phyloP scores from a whole-genome alignment of 345 rosid species.

The Hevea brasiliensis region DNA sequence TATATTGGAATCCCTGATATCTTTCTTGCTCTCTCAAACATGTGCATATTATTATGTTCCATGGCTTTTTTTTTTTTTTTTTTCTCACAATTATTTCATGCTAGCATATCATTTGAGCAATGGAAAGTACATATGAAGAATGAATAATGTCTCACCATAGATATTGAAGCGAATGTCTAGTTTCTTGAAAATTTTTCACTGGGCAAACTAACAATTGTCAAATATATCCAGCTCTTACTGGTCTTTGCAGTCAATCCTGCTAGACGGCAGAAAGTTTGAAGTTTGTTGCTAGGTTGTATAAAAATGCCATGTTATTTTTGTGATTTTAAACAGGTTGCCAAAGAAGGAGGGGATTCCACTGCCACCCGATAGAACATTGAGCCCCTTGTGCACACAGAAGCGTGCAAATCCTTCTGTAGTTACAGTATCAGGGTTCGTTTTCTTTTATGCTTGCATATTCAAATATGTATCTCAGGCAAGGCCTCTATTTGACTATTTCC shows the following conservation, averaged over 20 bases:
- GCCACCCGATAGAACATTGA: conserved; percentile 66
- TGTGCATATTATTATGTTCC: neutral
- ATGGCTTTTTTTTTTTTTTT: neutral
- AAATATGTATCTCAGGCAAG: conserved; percentile 87
- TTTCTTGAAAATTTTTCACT: neutral
- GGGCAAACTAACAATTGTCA: neutral
- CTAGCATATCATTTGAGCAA: neutral
- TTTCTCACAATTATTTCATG: neutral
- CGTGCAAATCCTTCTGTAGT: conserved; percentile 95
- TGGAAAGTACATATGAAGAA: neutral
- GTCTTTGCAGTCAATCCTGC: no score
- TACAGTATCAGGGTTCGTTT: conserved; percentile 90
- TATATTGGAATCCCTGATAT: neutral
- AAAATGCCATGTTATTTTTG: neutral
- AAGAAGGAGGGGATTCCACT: conserved; percentile 88
- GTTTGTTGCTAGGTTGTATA: neutral
- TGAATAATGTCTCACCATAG: neutral
- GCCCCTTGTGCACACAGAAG: conserved; percentile 91
- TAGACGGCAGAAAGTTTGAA: no score
- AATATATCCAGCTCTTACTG: neutral
- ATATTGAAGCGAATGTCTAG: neutral
- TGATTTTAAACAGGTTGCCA: conserved; percentile 57
- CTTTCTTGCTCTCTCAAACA: conserved; percentile 4
- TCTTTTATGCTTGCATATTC: conserved; percentile 92
- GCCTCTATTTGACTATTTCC: conserved; percentile 16